Evolutionary conservation across 768 basidiomycete species (phyloP).

Genomic region (Cystobasidium tubakii): DNA sequence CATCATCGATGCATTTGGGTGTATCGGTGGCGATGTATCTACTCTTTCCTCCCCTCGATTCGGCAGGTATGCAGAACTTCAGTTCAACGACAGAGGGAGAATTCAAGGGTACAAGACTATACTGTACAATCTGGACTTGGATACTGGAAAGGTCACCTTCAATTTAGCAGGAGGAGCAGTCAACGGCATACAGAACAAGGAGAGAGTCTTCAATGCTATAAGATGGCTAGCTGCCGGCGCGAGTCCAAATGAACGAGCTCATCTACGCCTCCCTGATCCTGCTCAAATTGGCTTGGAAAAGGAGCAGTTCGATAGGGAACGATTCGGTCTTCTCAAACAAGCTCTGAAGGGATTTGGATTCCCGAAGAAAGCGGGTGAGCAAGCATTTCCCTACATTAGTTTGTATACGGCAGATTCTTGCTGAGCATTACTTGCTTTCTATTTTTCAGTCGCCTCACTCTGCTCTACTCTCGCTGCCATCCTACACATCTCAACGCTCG

Average conservation of each 20-base stretch:
- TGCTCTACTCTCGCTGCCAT: slow-evolving; percentile 93
- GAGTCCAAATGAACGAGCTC: slow-evolving; percentile 75
- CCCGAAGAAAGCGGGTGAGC: slow-evolving; percentile 59
- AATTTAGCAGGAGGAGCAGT: slow-evolving; percentile 68
- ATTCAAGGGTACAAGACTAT: slow-evolving; percentile 86
- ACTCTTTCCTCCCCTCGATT: slow-evolving; percentile 89
- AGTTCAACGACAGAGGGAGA: slow-evolving; percentile 87
- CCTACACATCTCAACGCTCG: slow-evolving; percentile 90
- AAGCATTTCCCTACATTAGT: background rate
- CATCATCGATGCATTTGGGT: slow-evolving; percentile 89
- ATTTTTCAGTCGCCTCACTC: slow-evolving; percentile 74
- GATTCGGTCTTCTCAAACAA: slow-evolving; percentile 88
- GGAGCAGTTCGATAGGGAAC: slow-evolving; percentile 42
- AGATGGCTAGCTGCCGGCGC: slow-evolving; percentile 94
- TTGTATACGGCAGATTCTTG: too few relatives aligned
- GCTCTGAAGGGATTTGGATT: slow-evolving; percentile 89
- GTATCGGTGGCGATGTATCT: slow-evolving; percentile 63
- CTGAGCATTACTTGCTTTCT: slow-evolving; percentile 48
- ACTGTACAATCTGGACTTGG: slow-evolving; percentile 75
- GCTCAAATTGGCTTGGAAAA: slow-evolving; percentile 24
- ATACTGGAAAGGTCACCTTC: slow-evolving; percentile 70
- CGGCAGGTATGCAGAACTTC: slow-evolving; percentile 95
- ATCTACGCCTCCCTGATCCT: slow-evolving; percentile 61
- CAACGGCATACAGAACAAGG: slow-evolving; percentile 77
- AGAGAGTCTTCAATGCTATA: slow-evolving; percentile 96